These are phyloP conservation scores for Cordyceps cateniannulata DNA, from an alignment of 2,329 filamentous ascomycete genomes.

Conservation along the genomic window DNA sequence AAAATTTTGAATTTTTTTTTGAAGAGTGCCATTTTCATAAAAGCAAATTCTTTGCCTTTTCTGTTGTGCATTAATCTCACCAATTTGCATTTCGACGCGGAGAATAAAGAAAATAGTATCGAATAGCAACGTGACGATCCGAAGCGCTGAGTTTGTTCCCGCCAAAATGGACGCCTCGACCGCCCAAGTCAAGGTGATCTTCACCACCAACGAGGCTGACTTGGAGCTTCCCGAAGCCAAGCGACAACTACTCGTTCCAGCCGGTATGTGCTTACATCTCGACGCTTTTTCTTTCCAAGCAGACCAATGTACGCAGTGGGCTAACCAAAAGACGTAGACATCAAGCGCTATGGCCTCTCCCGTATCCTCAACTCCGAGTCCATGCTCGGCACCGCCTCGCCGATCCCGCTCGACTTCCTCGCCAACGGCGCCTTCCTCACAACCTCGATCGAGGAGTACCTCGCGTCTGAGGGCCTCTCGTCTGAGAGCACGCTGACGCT, in stretches of 20 bases:
- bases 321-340: slow-evolving; percentile 37
- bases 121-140: not conserved
- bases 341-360: slow-evolving; percentile 64
- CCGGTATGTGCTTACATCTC: slow-evolving; percentile 34
- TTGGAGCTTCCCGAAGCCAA: slow-evolving; percentile 57
- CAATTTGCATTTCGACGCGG: not conserved
- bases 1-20: slow-evolving; percentile 5
- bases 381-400: slow-evolving; percentile 57
- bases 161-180: slow-evolving; percentile 31
- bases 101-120: not conserved
- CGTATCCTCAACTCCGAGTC: slow-evolving; percentile 66
- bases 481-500: slow-evolving; percentile 80
- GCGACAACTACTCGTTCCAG: slow-evolving; percentile 55
- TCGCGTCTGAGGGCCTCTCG: slow-evolving; percentile 78
- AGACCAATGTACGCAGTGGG: not conserved
- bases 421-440: slow-evolving; percentile 89
- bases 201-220: slow-evolving; percentile 57
- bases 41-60: not conserved
- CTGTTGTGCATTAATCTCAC: not conserved
- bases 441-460: slow-evolving; percentile 84
- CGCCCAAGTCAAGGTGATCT: slow-evolving; percentile 59
- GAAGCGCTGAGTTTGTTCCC: too few relatives aligned
- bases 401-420: slow-evolving; percentile 87
- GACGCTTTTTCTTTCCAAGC: too few relatives aligned
- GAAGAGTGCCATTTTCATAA: not conserved